A percentile compares a stretch with the other conserved stretches of the same genome.
These are phyloP conservation scores for Adansonia madagascariensis DNA, from an alignment of 441 rosid genomes.

Conservation along the genomic window DNA sequence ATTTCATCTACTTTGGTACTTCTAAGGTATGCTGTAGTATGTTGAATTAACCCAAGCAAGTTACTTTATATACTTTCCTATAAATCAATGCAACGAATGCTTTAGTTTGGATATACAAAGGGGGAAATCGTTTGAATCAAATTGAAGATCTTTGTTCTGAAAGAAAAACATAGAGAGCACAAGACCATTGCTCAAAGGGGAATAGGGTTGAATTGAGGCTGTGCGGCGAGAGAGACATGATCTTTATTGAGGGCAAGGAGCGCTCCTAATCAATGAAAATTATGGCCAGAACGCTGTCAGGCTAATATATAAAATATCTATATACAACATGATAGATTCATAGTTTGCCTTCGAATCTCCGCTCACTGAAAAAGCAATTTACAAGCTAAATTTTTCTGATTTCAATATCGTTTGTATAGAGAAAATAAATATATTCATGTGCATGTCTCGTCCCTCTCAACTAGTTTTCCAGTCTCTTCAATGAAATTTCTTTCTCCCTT, in stretches of 20 bases:
- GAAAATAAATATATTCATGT: no score
- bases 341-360: slow-evolving; percentile 4
- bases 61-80: no score
- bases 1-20: background rate
- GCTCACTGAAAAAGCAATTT: background rate
- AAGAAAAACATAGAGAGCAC: background rate
- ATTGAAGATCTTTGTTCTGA: no score
- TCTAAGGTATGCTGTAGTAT: background rate
- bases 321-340: background rate
- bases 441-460: background rate
- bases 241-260: background rate
- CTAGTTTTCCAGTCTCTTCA: background rate
- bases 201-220: background rate
- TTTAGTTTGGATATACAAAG: no score
- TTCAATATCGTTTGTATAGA: no score
- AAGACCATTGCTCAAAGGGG: background rate
- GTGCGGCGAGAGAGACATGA: background rate
- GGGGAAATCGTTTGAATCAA: no score
- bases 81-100: no score
- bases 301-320: background rate
- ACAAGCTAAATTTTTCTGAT: no score
- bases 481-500: background rate
- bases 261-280: background rate
- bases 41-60: background rate
- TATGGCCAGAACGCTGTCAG: background rate